A percentile compares a stretch with the other conserved stretches of the same genome.
Evolutionary conservation across 2,329 filamentous ascomycete species (phyloP).

Genomic region (Thielaviopsis euricoi): DNA sequence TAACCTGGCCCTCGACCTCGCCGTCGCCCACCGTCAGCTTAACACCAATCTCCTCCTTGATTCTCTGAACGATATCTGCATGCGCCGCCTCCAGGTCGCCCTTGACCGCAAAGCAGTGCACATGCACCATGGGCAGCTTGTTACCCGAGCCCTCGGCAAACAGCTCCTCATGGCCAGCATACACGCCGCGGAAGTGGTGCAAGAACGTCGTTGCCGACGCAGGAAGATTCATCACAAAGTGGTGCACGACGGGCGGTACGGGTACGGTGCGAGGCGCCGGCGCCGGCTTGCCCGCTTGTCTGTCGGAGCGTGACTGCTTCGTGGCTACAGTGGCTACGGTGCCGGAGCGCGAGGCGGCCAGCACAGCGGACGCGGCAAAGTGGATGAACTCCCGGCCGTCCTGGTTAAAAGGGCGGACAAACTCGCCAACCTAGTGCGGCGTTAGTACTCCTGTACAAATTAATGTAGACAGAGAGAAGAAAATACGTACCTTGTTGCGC

Average conservation of each 20-base stretch:
- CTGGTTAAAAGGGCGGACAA: slow-evolving; percentile 62
- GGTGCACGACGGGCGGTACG: slow-evolving; percentile 63
- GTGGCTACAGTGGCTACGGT: slow-evolving; percentile 36
- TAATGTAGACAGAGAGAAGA: neutral
- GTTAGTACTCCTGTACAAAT: slow-evolving; percentile 8
- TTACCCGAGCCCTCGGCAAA: slow-evolving; percentile 45
- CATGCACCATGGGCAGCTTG: slow-evolving; percentile 67
- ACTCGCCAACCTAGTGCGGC: slow-evolving; percentile 36
- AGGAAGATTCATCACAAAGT: slow-evolving; percentile 97
- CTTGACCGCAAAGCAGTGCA: slow-evolving; percentile 83
- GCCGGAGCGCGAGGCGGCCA: slow-evolving; percentile 30
- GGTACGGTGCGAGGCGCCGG: slow-evolving; percentile 26
- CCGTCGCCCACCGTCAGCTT: slow-evolving; percentile 26
- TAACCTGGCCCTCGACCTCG: slow-evolving; percentile 30
- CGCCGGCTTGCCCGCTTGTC: slow-evolving; percentile 15
- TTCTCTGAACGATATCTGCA: slow-evolving; percentile 29
- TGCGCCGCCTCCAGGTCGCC: slow-evolving; percentile 51
- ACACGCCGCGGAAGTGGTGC: slow-evolving; percentile 56
- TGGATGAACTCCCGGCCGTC: slow-evolving; percentile 74
- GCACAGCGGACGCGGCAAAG: slow-evolving; percentile 44
- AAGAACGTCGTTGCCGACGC: slow-evolving; percentile 79
- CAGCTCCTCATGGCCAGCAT: slow-evolving; percentile 49
- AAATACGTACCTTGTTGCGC: slow-evolving; percentile 55
- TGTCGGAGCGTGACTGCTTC: slow-evolving; percentile 22
- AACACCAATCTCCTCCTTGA: slow-evolving; percentile 24